Evolutionary conservation across 1,284 basidiomycete genomes (phyloP).

Genomic region (Austroboletus novae-zelandiae): DNA sequence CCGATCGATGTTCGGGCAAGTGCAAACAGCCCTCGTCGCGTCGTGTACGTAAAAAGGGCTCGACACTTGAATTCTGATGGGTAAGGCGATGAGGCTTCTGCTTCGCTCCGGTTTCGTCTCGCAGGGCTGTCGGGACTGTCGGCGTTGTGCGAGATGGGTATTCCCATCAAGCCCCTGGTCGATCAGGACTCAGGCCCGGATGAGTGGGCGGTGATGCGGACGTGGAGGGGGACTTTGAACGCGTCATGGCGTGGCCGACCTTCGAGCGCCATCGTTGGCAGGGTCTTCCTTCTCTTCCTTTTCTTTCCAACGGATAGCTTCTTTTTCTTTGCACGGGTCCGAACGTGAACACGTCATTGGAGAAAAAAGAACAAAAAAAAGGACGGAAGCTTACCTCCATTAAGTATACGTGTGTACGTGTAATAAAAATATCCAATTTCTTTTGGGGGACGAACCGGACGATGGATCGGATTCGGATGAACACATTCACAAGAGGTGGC

Average conservation of each 20-base stretch:
- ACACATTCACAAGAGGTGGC: background rate
- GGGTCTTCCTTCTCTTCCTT: background rate
- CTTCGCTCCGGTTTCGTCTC: background rate
- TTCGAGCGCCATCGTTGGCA: background rate
- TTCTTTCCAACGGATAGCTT: background rate
- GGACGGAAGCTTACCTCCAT: background rate
- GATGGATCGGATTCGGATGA: too few species aligned
- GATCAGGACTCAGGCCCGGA: background rate
- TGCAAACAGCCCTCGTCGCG: background rate
- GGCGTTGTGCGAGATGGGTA: background rate
- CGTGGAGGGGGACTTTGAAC: background rate
- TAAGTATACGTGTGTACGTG: background rate
- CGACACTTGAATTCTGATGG: background rate
- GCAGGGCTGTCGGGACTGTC: too few species aligned
- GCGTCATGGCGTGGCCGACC: too few species aligned
- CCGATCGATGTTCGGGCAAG: too few species aligned
- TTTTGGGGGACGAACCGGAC: too few species aligned
- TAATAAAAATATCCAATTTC: too few species aligned
- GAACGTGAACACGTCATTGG: background rate
- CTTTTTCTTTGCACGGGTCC: conserved; percentile 3
- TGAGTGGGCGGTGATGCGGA: background rate
- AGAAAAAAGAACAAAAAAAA: background rate
- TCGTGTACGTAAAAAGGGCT: background rate
- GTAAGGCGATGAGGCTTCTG: background rate
- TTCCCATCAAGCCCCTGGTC: background rate